Base-by-base conservation (phyloP, 331 rosid genomes). In the Acacia pycnantha region DNA sequence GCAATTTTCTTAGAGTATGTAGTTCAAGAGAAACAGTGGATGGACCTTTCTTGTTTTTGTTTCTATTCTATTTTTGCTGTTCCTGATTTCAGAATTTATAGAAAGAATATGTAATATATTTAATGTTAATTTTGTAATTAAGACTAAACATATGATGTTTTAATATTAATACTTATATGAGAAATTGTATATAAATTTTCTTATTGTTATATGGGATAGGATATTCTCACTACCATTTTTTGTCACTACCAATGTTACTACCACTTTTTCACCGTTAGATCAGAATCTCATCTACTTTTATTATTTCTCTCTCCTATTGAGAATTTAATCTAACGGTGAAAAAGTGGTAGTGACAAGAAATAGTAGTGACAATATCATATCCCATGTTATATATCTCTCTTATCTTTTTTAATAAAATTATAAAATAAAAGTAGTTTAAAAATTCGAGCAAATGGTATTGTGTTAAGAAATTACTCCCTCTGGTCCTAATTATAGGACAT, bases 1-100 rank as follows among this genome's bases (percentile, higher is more conserved):
- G 65, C 66, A 46, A 53, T 62, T 70, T 59, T 85, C 56, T 66
- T 31, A n/a, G 40, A 76, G 78, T 70, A 56, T 26, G 9, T 62
- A 82, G 84, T 78, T 82, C 24, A 71, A 76, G 61, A 11, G 74
- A 61, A 83, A 76, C 73, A 76, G 74, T 61, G 68, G 47, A 15
- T 79, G 47, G 11, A 73, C 68, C 53, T 79, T 77, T 74, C 64
- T 40, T 61, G 70, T 82, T 69, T 79, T 82, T 62, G n/a, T 46
- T 69, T 41, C 15, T 40, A 11, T 79, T 58, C 14, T 3, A 5
- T 22, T 74, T 13, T 24, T 18, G 41, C 21, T 58, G 74, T 83
- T 84, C 73, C 79, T 82, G 27, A 31, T 22, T 79, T 76, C 53
- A 54, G 62, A 8, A 54, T 54, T 58, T 58, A 21, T 58, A 58